A percentile compares a stretch with the other conserved stretches of the same genome.
Conservation (phyloP, 306 rosid genomes). For the Rosa lucieae region DNA sequence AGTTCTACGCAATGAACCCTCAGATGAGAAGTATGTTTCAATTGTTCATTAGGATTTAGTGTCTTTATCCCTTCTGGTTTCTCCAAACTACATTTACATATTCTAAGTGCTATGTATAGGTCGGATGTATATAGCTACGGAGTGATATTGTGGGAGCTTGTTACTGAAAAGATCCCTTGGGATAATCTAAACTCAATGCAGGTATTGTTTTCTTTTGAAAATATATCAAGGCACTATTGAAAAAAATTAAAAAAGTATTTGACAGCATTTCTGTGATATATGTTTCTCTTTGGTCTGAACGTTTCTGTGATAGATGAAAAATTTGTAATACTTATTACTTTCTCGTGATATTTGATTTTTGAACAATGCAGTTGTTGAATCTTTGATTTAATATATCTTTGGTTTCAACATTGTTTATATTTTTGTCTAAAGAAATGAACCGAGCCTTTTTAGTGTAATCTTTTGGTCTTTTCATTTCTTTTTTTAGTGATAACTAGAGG, state of each 20-base stretch:
- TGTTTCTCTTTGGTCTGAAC: neutral
- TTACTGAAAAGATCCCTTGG: conserved; percentile 98
- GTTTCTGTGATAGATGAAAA: neutral
- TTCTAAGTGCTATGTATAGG: conserved; percentile 46
- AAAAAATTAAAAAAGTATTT: neutral
- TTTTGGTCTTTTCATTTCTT: neutral
- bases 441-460: neutral
- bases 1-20: conserved; percentile 97
- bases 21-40: conserved; percentile 84
- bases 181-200: conserved; percentile 96
- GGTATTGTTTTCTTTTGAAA: conserved; percentile 57
- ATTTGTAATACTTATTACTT: neutral
- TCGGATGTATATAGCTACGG: conserved; percentile 98
- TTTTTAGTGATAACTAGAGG: neutral
- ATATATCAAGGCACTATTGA: conserved; percentile 10
- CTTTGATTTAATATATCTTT: neutral
- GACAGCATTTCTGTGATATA: neutral
- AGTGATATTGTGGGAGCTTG: conserved; percentile 97
- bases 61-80: conserved; percentile 12
- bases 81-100: conserved; percentile 7
- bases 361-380: neutral
- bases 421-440: neutral
- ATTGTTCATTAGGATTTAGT: conserved; percentile 11
- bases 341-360: neutral
- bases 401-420: neutral